These are phyloP conservation scores for Lactifluus hygrophoroides DNA, from an alignment of 768 basidiomycete genomes.

Conservation along the genomic window DNA sequence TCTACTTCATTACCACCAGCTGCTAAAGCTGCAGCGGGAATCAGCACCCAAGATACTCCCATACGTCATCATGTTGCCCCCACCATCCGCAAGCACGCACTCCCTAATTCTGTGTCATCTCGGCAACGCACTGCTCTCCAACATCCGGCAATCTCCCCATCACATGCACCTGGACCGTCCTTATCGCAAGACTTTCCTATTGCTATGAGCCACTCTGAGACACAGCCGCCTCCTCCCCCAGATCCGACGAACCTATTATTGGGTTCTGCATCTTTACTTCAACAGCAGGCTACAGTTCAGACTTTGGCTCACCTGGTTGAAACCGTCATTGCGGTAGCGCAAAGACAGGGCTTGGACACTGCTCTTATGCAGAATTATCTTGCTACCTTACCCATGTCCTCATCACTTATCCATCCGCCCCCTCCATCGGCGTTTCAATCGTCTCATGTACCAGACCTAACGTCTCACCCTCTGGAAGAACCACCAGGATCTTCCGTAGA, in stretches of 20 bases:
- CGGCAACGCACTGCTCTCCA: background rate
- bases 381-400: slow-evolving; percentile 8
- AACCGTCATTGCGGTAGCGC: slow-evolving; percentile 17
- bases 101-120: background rate
- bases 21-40: background rate
- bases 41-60: background rate
- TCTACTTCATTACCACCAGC: background rate
- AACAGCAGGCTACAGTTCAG: slow-evolving; percentile 7
- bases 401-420: background rate
- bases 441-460: background rate
- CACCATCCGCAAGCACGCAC: background rate
- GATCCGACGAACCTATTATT: too few relatives aligned
- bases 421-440: background rate
- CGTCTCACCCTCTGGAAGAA: background rate
- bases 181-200: background rate
- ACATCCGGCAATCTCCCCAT: background rate
- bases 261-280: background rate
- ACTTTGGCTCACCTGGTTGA: slow-evolving; percentile 15
- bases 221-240: too few relatives aligned
- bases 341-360: slow-evolving; percentile 14
- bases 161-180: background rate
- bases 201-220: too few relatives aligned
- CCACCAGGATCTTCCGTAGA: background rate
- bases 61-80: background rate
- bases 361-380: slow-evolving; percentile 12